phyloP scores from a whole-genome alignment of 805 yeast species.

The Monosporozyma servazzii region DNA sequence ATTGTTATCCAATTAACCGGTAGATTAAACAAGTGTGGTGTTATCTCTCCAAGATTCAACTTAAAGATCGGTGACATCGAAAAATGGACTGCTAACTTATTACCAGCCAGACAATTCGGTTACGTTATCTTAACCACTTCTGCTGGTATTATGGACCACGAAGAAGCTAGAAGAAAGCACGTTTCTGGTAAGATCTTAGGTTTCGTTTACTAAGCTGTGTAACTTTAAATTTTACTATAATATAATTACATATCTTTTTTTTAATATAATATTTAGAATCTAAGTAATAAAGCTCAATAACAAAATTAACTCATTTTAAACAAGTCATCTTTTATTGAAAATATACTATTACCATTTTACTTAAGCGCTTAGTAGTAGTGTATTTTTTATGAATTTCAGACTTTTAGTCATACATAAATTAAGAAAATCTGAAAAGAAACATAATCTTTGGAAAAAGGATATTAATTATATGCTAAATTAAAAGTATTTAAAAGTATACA shows the following conservation, averaged over 20 bases:
- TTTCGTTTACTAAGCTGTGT: slow-evolving; percentile 66
- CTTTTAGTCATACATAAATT: too few species aligned
- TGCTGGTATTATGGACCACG: slow-evolving; percentile 99
- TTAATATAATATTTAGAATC: background rate
- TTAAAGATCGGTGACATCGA: slow-evolving; percentile 90
- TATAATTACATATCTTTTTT: background rate
- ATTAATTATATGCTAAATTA: background rate
- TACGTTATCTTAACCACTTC: slow-evolving; percentile 95
- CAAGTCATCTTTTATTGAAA: too few species aligned
- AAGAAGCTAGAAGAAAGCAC: slow-evolving; percentile 99
- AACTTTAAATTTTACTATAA: background rate
- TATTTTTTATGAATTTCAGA: too few species aligned
- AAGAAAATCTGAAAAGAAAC: background rate
- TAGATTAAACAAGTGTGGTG: slow-evolving; percentile 98
- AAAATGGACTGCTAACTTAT: slow-evolving; percentile 96
- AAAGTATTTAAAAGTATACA: background rate
- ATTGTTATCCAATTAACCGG: slow-evolving; percentile 94
- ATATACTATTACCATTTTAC: too few species aligned
- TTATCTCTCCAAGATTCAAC: slow-evolving; percentile 96
- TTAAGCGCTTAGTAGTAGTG: too few species aligned
- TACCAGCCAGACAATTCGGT: slow-evolving; percentile 99
- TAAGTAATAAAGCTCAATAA: background rate
- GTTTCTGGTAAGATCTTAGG: slow-evolving; percentile 98
- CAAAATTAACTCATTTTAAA: background rate
- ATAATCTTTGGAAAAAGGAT: background rate